These are phyloP conservation scores for Phytophthora litchii DNA, from an alignment of 352 stramenopile genomes.

Conservation along the genomic window DNA sequence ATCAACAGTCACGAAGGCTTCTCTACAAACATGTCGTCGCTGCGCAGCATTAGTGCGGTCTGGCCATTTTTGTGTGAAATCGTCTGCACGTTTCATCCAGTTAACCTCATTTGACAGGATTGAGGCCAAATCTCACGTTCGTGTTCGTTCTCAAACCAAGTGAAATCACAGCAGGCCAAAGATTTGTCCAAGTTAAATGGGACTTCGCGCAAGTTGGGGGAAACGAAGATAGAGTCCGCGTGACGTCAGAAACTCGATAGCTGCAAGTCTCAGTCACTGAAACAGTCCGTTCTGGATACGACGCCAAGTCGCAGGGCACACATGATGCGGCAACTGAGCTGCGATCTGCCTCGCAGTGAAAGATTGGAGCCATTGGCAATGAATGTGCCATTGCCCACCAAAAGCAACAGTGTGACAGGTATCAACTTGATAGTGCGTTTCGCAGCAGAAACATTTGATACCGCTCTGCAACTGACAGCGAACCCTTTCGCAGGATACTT, in stretches of 20 bases:
- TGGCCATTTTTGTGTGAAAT: too few species aligned
- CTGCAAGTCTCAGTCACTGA: slow-evolving; percentile 12
- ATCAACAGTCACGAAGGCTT: too few species aligned
- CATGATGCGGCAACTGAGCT: neutral
- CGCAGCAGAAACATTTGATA: slow-evolving; percentile 21
- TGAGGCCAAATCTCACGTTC: too few species aligned
- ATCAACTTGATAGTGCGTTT: neutral
- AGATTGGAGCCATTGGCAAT: too few species aligned
- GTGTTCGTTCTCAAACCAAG: too few species aligned
- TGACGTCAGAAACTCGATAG: slow-evolving; percentile 1
- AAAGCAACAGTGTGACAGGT: slow-evolving; percentile 1
- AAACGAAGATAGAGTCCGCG: neutral
- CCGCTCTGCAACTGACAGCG: slow-evolving; percentile 2
- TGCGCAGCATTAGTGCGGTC: too few species aligned
- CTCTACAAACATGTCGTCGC: too few species aligned
- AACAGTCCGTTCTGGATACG: slow-evolving; percentile 22
- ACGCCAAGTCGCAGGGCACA: neutral
- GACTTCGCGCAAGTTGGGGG: neutral
- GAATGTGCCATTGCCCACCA: slow-evolving; percentile 18
- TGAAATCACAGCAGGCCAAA: neutral
- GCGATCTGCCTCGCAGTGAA: slow-evolving; percentile 2
- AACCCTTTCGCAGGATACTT: slow-evolving; percentile 3
- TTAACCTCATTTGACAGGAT: too few species aligned
- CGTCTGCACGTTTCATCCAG: too few species aligned
- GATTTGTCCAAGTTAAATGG: neutral